Evolutionary conservation across 306 rosid species (phyloP).

Genomic region (Luffa acutangula): DNA sequence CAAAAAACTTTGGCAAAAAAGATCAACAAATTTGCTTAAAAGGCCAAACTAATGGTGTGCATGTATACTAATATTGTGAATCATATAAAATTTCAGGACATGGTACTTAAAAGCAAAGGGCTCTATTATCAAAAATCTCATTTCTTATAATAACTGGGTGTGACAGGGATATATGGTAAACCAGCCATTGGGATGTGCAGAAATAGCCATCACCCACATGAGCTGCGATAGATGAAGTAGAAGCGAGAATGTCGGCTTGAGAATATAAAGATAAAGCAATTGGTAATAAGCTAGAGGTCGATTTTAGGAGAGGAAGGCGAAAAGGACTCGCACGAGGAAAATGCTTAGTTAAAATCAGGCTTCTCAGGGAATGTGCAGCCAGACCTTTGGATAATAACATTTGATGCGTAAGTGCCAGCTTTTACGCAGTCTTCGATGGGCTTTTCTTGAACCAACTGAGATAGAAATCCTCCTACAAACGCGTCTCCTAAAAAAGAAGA

Average conservation of each 20-base stretch:
- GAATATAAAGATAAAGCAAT: neutral
- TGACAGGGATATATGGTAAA: neutral
- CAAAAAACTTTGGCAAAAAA: neutral
- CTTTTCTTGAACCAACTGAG: constrained; percentile 68
- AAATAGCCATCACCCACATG: neutral
- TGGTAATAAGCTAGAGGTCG: neutral
- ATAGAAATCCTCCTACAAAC: constrained; percentile 92
- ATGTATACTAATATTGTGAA: neutral
- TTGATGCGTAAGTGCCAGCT: constrained; percentile 78
- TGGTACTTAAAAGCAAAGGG: neutral
- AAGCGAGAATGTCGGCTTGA: neutral
- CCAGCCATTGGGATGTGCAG: neutral
- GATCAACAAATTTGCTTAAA: neutral
- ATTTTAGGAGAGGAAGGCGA: neutral
- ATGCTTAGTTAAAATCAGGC: constrained; percentile 52
- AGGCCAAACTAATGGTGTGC: neutral
- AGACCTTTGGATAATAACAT: constrained; percentile 84
- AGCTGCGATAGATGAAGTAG: neutral
- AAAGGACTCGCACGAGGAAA: neutral
- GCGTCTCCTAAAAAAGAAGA: constrained; percentile 53
- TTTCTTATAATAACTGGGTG: neutral
- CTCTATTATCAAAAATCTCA: neutral
- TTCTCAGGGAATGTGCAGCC: constrained; percentile 96
- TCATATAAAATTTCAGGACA: neutral
- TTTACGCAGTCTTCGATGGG: constrained; percentile 64